Conservation (phyloP, 2,329 filamentous ascomycete genomes). For the Talaromyces sp. region DNA sequence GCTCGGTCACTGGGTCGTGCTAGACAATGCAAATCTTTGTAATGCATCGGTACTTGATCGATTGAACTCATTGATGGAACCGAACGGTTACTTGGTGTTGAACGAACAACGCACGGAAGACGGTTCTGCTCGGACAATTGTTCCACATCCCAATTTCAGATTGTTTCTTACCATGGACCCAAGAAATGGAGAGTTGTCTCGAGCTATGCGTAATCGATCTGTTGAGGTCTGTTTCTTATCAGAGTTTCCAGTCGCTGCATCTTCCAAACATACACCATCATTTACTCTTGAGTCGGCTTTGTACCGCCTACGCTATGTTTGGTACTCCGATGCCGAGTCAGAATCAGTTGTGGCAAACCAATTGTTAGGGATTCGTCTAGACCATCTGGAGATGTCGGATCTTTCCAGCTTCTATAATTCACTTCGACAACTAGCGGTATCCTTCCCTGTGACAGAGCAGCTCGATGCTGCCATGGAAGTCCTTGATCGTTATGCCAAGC, state of each 20-base stretch:
- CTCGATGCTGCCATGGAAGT: background rate
- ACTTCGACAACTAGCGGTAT: slow-evolving; percentile 23
- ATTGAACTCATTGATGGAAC: slow-evolving; percentile 90
- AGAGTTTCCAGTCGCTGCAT: slow-evolving; percentile 27
- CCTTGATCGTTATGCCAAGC: slow-evolving; percentile 28
- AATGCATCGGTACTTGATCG: slow-evolving; percentile 91
- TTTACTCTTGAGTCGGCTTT: slow-evolving; percentile 39
- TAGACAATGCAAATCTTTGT: slow-evolving; percentile 97
- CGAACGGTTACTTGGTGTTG: slow-evolving; percentile 79
- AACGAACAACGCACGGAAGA: slow-evolving; percentile 87
- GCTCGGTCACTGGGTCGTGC: slow-evolving; percentile 83
- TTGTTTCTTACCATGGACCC: slow-evolving; percentile 94
- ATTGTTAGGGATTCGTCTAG: slow-evolving; percentile 32
- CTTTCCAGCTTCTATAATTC: slow-evolving; percentile 33
- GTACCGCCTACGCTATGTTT: slow-evolving; percentile 38
- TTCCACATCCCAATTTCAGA: slow-evolving; percentile 80
- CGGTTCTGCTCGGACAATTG: slow-evolving; percentile 74
- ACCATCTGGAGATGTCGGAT: slow-evolving; percentile 37
- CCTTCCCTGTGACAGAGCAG: slow-evolving; percentile 18
- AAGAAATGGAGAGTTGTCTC: slow-evolving; percentile 84
- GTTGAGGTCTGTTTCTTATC: slow-evolving; percentile 77
- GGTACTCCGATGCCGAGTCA: slow-evolving; percentile 22
- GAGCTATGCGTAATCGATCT: slow-evolving; percentile 94
- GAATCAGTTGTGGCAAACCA: slow-evolving; percentile 19
- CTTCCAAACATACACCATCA: slow-evolving; percentile 25